Evolutionary conservation across 148 eudicot species (phyloP), one percentile per base, ranked within the genome.

Genomic region (Camellia granthamiana): DNA sequence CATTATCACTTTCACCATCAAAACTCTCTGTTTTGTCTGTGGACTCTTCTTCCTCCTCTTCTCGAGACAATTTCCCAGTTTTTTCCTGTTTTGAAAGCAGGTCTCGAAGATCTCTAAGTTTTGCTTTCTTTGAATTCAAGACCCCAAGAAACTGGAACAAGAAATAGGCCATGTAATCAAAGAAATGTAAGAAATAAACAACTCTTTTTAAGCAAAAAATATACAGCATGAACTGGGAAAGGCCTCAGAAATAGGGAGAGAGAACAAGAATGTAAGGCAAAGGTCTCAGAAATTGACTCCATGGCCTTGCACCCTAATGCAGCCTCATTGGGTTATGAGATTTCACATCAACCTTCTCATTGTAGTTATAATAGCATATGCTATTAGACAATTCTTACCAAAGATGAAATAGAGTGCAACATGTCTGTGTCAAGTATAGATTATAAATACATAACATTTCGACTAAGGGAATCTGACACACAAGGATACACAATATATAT

Each of bases 121-220:
- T 96, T 79, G 93, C 90, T 84, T 96, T 96, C 91, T 96, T 96
- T 46, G 93, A 87, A 86, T 96, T 96, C 79, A 96, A 77, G 43
- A 96, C 89, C 47, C 85, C 85, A 77, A 96, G 89, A 90, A 96
- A 96, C 99, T 96, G 87, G 44, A 82, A 79, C 55, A 56, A n/a
- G 10, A 7, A 69, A 62, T 10, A 69, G 7, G 60, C 0, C 65
- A 46, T 79, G n/a, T 51, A 49, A 64, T 44, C 55, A 5, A 47
- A 23, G 14, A 30, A 38, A 41, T 21, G 61, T 23, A 47, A 77
- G 46, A 66, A 65, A 30, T 5, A 7, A 58, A 30, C 30, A 74
- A 51, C 64, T 56, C 0, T 30, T 23, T 23, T 52, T 12, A 9
- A 14, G 11, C 16, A 14, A 42, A 8, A 60, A n/a, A 6, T 44